Base-by-base conservation (phyloP, 805 yeast species). In the Candida vartiovaarae region DNA sequence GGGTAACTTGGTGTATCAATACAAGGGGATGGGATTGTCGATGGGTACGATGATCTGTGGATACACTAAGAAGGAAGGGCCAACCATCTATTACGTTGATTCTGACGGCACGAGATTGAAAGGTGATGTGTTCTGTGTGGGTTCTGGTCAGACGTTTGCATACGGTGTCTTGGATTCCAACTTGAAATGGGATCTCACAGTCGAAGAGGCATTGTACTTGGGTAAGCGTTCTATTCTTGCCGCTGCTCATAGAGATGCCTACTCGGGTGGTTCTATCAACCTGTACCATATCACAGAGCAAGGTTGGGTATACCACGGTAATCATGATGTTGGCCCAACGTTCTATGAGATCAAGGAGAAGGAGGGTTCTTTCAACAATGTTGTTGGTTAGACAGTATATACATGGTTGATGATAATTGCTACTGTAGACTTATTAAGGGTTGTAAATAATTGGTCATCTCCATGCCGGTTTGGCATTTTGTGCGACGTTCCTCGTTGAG, bases 31-130 rank as follows among this genome's bases (percentile, higher is more conserved):
- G 79, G 99, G 99, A n/a, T 74, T 93, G 49, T 84, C 95, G 10
- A 93, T 93, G 99, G 99, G 99, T 64, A 93, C 99, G 3, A 93
- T 93, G 99, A 75, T 93, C 54, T 93, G 98, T 73, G 99, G 99
- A 25, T 87, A 84, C 66, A 91, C 98, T 25, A 82, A 86, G 60
- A 85, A 87, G 57, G 97, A 90, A 63, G 96, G 96, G 15, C 98
- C 99, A 39, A 80, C 96, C 26, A 84, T 93, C 43, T 93, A 82
- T 68, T 93, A 93, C 57, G 98, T 93, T 33, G 99, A 93, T 67
- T 85, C 95, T 27, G 99, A 93, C 61, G 99, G 99, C 42, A 84
- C 97, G 4, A 80, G 99, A 67, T 72, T 93, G 59, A 82, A 87
- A 63, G 99, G 99, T 44, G 96, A 91, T 61, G 56, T 90, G 51